These are phyloP conservation scores for Pluteus cervinus DNA, from an alignment of 768 basidiomycete species.

Conservation along the genomic window DNA sequence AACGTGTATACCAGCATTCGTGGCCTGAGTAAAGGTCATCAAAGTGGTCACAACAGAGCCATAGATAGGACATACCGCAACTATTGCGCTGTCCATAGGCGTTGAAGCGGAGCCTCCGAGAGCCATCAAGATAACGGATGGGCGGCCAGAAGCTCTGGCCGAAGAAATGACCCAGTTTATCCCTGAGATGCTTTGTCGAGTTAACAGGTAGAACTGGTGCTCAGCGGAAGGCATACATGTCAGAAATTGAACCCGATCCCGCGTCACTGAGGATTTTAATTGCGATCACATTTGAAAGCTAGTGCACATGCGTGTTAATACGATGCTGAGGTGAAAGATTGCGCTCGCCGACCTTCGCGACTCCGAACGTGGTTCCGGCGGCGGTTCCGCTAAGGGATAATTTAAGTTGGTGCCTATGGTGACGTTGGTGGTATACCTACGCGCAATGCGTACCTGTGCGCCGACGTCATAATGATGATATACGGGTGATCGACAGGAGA, in stretches of 20 bases:
- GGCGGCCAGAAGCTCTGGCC: constrained; percentile 9
- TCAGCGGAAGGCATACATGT: constrained; percentile 11
- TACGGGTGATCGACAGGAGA: no score
- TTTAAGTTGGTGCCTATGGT: not conserved
- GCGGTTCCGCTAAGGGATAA: constrained; percentile 9
- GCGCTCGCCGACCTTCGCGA: no score
- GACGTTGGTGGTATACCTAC: constrained; percentile 3
- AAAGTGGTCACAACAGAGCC: not conserved
- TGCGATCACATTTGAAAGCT: constrained; percentile 15
- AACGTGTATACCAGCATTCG: constrained; percentile 7
- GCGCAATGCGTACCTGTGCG: constrained; percentile 9
- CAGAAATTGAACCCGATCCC: constrained; percentile 12
- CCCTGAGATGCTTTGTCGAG: constrained; percentile 8
- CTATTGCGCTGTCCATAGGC: constrained; percentile 14
- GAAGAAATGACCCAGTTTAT: constrained; percentile 11
- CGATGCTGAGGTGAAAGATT: no score
- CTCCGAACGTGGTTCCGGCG: constrained; percentile 11
- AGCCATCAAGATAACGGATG: constrained; percentile 14
- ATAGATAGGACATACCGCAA: constrained; percentile 5
- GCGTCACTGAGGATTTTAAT: constrained; percentile 18
- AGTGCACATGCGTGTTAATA: not conserved
- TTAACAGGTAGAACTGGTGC: not conserved
- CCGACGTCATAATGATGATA: no score
- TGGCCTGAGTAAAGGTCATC: constrained; percentile 2
- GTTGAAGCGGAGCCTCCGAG: constrained; percentile 13